phyloP scores from a whole-genome alignment of 2,329 filamentous ascomycete species.

The Seiridium unicorne region DNA sequence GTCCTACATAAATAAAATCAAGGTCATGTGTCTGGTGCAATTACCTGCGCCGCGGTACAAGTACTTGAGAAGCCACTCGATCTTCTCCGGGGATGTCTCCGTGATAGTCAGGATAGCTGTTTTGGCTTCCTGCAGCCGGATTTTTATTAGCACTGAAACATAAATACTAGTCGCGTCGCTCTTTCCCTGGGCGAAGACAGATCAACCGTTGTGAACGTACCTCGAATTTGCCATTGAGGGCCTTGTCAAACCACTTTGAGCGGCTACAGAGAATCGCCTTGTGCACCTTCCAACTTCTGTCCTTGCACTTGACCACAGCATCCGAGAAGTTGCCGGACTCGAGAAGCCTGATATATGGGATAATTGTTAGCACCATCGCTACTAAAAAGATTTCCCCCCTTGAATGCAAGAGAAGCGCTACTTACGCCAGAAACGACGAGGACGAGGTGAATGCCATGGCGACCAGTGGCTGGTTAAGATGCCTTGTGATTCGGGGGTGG shows the following conservation, averaged over 20 bases:
- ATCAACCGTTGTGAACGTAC: background rate
- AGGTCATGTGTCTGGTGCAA: no score
- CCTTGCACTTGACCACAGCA: background rate
- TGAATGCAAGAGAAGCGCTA: no score
- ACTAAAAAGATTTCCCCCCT: no score
- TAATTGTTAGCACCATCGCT: no score
- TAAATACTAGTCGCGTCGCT: no score
- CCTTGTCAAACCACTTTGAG: background rate
- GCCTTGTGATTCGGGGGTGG: no score
- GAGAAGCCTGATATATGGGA: background rate
- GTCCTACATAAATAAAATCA: no score
- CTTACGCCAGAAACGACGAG: no score
- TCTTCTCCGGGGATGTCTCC: background rate
- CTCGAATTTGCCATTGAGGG: background rate
- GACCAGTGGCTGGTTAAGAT: no score
- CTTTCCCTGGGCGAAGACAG: no score
- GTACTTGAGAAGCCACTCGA: background rate
- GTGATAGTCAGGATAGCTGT: background rate
- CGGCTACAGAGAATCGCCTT: background rate
- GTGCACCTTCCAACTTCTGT: background rate
- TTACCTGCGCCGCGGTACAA: background rate
- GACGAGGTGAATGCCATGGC: no score
- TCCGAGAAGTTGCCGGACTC: background rate
- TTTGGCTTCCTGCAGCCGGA: background rate
- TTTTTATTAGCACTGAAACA: background rate